Evolutionary conservation across 2,329 filamentous ascomycete genomes (phyloP).

Genomic region (Microsporum canis): DNA sequence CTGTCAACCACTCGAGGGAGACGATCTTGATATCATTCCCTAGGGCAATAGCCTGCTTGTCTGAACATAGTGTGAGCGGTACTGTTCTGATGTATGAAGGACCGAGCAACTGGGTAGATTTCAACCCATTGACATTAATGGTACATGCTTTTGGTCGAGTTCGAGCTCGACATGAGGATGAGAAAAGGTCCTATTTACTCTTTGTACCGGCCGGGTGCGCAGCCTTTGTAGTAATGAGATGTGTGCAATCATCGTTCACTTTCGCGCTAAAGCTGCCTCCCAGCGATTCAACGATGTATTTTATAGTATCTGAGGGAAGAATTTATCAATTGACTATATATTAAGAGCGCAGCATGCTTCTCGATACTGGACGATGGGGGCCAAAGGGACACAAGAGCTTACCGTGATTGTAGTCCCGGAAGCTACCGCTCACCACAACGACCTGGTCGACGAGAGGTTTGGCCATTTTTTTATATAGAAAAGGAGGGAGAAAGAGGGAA

Average conservation of each 20-base stretch:
- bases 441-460: slow-evolving; percentile 22
- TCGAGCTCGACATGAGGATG: neutral
- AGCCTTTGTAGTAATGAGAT: slow-evolving; percentile 31
- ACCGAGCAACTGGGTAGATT: neutral
- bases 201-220: slow-evolving; percentile 27
- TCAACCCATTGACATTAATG: neutral
- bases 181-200: slow-evolving; percentile 20
- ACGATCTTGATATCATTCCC: slow-evolving; percentile 43
- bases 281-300: slow-evolving; percentile 23
- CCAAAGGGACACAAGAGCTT: slow-evolving; percentile 10
- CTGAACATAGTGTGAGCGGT: slow-evolving; percentile 14
- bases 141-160: neutral
- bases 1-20: slow-evolving; percentile 49
- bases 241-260: slow-evolving; percentile 26
- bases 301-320: slow-evolving; percentile 21
- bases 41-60: slow-evolving; percentile 33
- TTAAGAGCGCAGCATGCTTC: neutral
- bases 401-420: slow-evolving; percentile 45
- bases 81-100: neutral
- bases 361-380: neutral
- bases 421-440: slow-evolving; percentile 51
- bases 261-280: slow-evolving; percentile 26
- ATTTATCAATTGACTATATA: neutral
- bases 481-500: neutral
- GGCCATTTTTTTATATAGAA: slow-evolving; percentile 16